Percentiles rank a stretch among this genome's conserved stretches.
phyloP scores from a whole-genome alignment of 2,329 filamentous ascomycete genomes.

The Fusarium pseudoanthophilum region DNA sequence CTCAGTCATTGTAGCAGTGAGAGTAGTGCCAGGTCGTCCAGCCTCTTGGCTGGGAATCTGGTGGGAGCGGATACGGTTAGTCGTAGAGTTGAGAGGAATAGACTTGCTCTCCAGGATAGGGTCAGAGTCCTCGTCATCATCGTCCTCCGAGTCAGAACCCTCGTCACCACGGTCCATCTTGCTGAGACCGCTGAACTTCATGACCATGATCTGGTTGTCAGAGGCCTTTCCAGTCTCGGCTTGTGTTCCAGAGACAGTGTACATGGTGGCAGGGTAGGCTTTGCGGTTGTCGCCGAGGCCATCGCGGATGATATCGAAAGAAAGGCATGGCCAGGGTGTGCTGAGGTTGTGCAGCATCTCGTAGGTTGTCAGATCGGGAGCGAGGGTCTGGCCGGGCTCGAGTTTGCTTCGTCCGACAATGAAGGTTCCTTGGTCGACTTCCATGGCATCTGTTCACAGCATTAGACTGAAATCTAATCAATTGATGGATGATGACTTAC shows the following conservation, averaged over 20 bases:
- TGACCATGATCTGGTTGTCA: slow-evolving; percentile 94
- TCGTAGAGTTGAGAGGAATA: slow-evolving; percentile 87
- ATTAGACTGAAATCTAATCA: neutral
- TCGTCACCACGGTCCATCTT: slow-evolving; percentile 80
- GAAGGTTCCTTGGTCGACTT: slow-evolving; percentile 93
- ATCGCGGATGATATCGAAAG: slow-evolving; percentile 92
- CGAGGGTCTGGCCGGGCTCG: slow-evolving; percentile 87
- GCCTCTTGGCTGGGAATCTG: slow-evolving; percentile 79
- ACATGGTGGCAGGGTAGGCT: slow-evolving; percentile 94
- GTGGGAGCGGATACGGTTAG: slow-evolving; percentile 91
- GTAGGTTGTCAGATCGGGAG: slow-evolving; percentile 93
- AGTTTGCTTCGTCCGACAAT: slow-evolving; percentile 95
- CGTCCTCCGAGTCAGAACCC: slow-evolving; percentile 76
- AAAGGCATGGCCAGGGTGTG: slow-evolving; percentile 96
- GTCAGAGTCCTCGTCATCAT: slow-evolving; percentile 82
- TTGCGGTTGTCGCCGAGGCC: slow-evolving; percentile 87
- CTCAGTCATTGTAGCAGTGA: slow-evolving; percentile 94
- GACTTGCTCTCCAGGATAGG: slow-evolving; percentile 93
- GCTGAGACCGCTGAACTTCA: slow-evolving; percentile 93
- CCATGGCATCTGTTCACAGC: slow-evolving; percentile 74
- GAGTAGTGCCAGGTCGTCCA: slow-evolving; percentile 78
- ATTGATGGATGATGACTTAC: neutral
- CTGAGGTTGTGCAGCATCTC: slow-evolving; percentile 96
- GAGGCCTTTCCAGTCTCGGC: slow-evolving; percentile 78
- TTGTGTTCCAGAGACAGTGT: slow-evolving; percentile 94